Percentiles rank a stretch among this genome's conserved stretches.
phyloP scores from a whole-genome alignment of 75 land plant genomes.

The Cunninghamia lanceolata region DNA sequence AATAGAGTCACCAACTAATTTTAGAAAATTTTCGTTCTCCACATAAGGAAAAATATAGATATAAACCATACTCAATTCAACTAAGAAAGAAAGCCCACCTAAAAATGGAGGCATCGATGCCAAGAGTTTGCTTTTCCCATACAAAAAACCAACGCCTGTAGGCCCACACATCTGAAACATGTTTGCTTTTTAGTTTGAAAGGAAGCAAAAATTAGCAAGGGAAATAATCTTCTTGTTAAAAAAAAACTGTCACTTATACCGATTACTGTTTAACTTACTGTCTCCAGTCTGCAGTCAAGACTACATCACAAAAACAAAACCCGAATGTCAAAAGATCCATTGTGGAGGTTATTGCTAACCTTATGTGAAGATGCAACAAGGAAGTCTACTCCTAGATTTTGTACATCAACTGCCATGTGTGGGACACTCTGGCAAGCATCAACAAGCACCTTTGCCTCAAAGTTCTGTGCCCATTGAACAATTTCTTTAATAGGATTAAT shows the following conservation, averaged over 20 bases:
- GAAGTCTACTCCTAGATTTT: conserved; percentile 77
- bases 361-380: conserved; percentile 96
- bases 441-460: conserved; percentile 90
- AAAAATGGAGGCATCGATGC: conserved; percentile 87
- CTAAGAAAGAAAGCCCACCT: conserved; percentile 40
- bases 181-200: conserved; percentile 24
- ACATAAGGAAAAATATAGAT: not conserved
- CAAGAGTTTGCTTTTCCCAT: conserved; percentile 67
- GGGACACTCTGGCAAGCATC: conserved; percentile 99
- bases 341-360: conserved; percentile 33
- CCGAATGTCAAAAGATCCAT: not conserved
- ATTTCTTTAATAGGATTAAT: conserved; percentile 73
- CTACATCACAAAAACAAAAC: not conserved
- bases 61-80: not conserved
- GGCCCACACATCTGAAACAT: conserved; percentile 98
- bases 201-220: not conserved
- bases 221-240: not conserved
- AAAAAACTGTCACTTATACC: not conserved
- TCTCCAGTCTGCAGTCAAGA: not conserved
- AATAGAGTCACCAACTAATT: not conserved
- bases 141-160: conserved; percentile 93
- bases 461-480: conserved; percentile 61
- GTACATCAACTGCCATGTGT: conserved; percentile 93
- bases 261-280: not conserved
- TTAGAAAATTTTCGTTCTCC: not conserved